Conservation (phyloP, 345 rosid genomes). For the Salix koriyanagi region DNA sequence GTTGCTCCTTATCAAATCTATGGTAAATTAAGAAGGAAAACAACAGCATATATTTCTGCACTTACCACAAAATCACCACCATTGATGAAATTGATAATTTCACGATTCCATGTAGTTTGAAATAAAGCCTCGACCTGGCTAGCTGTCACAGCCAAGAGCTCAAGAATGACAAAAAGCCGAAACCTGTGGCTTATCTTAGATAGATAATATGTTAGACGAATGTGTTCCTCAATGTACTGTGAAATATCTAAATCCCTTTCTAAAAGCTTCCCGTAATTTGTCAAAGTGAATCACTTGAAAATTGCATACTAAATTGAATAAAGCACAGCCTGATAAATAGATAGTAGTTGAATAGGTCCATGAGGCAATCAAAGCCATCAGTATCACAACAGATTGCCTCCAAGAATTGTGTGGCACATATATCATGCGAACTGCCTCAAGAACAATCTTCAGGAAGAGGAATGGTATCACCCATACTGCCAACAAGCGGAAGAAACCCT, state of each 20-base stretch:
- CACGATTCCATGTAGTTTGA: constrained; percentile 26
- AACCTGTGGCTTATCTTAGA: constrained; percentile 43
- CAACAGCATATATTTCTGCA: neutral
- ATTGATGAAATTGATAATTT: constrained; percentile 22
- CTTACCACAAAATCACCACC: constrained; percentile 37
- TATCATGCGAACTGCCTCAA: constrained; percentile 19
- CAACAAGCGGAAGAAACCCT: constrained; percentile 36
- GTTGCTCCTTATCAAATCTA: neutral
- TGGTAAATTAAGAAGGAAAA: neutral
- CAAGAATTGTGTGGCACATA: constrained; percentile 9
- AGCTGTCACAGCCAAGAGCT: constrained; percentile 30
- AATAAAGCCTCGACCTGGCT: constrained; percentile 28
- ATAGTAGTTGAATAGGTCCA: constrained; percentile 27
- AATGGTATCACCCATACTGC: constrained; percentile 24
- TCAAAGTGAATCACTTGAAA: constrained; percentile 38
- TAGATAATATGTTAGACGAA: constrained; percentile 19
- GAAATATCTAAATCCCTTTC: constrained; percentile 33
- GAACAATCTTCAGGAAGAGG: constrained; percentile 28
- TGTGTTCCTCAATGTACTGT: constrained; percentile 28
- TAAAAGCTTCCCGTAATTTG: constrained; percentile 32
- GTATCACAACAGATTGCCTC: constrained; percentile 21
- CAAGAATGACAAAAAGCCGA: constrained; percentile 24
- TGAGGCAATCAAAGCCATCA: constrained; percentile 20
- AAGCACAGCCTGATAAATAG: constrained; percentile 28
- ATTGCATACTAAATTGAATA: constrained; percentile 34